phyloP scores from a whole-genome alignment of 257 asterid species.

The Capsicum chinense region DNA sequence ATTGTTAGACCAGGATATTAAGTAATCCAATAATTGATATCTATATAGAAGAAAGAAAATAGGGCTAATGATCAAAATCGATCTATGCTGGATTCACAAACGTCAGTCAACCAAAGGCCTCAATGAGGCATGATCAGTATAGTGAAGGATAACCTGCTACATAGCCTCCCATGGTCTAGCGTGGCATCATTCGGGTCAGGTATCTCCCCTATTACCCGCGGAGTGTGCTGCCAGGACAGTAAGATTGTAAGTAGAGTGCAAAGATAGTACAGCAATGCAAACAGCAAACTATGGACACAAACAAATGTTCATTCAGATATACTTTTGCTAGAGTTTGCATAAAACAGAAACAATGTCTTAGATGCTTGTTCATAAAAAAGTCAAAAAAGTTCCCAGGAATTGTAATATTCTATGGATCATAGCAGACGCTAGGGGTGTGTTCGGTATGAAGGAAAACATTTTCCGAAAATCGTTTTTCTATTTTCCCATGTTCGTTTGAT shows the following conservation, averaged over 20 bases:
- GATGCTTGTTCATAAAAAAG: constrained; percentile 12
- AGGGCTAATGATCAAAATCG: not conserved
- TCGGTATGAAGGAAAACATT: too few species aligned
- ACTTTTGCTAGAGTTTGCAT: constrained; percentile 3
- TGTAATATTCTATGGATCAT: not conserved
- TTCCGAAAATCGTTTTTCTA: too few species aligned
- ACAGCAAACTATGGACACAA: not conserved
- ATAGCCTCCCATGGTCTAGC: constrained; percentile 83
- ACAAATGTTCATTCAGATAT: not conserved
- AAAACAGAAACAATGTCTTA: not conserved
- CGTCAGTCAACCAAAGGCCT: constrained; percentile 5
- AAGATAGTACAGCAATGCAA: not conserved
- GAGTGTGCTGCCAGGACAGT: constrained; percentile 80
- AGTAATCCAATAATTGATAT: constrained; percentile 6
- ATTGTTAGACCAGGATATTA: not conserved
- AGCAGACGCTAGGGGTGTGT: not conserved
- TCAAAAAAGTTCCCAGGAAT: not conserved
- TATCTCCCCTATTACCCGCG: constrained; percentile 73
- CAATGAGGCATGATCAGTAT: not conserved
- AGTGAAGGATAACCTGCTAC: constrained; percentile 61
- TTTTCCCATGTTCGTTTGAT: too few species aligned
- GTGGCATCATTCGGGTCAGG: constrained; percentile 89
- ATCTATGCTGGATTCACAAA: not conserved
- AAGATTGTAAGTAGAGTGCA: constrained; percentile 37
- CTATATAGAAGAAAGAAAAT: not conserved